phyloP scores from a whole-genome alignment of 148 eudicot genomes.

The Rhododendron mucronatum region DNA sequence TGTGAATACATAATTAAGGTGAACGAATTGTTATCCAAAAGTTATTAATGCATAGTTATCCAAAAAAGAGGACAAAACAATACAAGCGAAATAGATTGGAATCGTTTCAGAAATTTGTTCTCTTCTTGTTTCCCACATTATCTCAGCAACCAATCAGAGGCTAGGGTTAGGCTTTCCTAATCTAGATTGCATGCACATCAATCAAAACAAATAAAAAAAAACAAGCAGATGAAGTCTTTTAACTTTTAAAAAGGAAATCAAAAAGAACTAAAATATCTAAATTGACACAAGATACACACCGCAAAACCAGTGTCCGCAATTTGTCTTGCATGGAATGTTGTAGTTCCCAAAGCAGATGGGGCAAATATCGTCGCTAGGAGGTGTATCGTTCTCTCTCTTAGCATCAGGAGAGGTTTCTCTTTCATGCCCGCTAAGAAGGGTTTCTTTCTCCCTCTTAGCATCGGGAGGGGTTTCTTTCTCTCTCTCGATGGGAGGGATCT shows the following conservation, averaged over 20 bases:
- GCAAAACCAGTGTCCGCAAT: slow-evolving; percentile 38
- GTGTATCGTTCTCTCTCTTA: slow-evolving; percentile 9
- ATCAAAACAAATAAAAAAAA: neutral
- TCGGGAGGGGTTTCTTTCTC: neutral
- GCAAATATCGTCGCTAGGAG: slow-evolving; percentile 32
- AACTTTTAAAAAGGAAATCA: neutral
- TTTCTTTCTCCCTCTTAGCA: neutral
- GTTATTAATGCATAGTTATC: neutral
- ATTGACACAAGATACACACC: neutral
- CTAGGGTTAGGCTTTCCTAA: neutral
- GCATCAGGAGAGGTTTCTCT: neutral
- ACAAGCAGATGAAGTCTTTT: neutral
- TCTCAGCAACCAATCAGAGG: neutral
- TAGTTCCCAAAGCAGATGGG: slow-evolving; percentile 29
- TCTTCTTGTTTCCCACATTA: neutral
- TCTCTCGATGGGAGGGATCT: neutral
- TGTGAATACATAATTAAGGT: neutral
- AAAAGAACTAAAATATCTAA: neutral
- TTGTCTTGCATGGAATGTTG: slow-evolving; percentile 27
- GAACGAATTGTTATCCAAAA: neutral
- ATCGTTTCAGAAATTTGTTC: neutral
- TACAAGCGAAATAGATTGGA: neutral
- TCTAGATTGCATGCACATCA: neutral
- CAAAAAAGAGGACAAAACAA: neutral
- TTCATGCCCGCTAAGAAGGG: no score